These are phyloP conservation scores for Xanthoparmelia taractica DNA, from an alignment of 495 filamentous ascomycete genomes.

Conservation along the genomic window DNA sequence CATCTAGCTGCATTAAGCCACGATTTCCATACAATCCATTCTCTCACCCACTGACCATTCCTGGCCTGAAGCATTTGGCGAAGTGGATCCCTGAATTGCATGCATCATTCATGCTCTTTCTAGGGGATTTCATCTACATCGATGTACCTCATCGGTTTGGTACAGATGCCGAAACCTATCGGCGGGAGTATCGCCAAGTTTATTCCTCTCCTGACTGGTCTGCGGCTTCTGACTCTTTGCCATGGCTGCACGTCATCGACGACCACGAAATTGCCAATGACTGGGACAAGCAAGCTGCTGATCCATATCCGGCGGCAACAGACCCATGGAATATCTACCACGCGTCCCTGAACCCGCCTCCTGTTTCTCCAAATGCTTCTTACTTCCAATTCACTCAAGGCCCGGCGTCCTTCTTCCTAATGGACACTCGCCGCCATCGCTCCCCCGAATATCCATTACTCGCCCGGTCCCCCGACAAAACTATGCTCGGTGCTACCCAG, in stretches of 20 bases:
- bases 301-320: slow-evolving; percentile 64
- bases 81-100: slow-evolving; percentile 54
- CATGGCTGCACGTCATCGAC: slow-evolving; percentile 93
- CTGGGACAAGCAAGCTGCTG: slow-evolving; percentile 68
- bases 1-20: slow-evolving; percentile 83
- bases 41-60: slow-evolving; percentile 71
- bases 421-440: slow-evolving; percentile 86
- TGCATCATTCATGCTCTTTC: slow-evolving; percentile 90
- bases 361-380: slow-evolving; percentile 47
- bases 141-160: slow-evolving; percentile 81
- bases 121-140: slow-evolving; percentile 98
- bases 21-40: slow-evolving; percentile 81
- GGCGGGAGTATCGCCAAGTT: slow-evolving; percentile 83
- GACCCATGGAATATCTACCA: slow-evolving; percentile 88
- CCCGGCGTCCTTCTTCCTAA: slow-evolving; percentile 86
- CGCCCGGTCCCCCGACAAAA: slow-evolving; percentile 52
- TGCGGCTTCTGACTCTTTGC: slow-evolving; percentile 50
- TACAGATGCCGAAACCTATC: slow-evolving; percentile 62
- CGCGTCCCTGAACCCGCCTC: slow-evolving; percentile 71
- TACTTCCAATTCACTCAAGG: slow-evolving; percentile 86
- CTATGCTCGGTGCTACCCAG: slow-evolving; percentile 79
- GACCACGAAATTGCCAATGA: slow-evolving; percentile 96
- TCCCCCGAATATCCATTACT: slow-evolving; percentile 47
- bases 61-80: slow-evolving; percentile 62
- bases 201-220: slow-evolving; percentile 91